phyloP scores from a whole-genome alignment of 2,329 filamentous ascomycete genomes.

The Aspergillus neoniger region DNA sequence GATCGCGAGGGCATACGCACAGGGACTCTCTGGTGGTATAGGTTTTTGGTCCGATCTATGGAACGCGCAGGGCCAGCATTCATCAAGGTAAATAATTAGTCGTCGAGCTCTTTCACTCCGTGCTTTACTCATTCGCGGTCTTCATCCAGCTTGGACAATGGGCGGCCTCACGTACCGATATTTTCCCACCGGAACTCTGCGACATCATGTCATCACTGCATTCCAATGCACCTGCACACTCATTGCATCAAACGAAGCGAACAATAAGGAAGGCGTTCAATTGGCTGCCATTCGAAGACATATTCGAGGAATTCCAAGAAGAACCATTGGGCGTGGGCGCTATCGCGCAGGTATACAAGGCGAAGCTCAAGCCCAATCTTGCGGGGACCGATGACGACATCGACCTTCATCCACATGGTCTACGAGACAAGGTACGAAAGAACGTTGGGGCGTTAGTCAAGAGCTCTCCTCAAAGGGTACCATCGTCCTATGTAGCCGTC shows the following conservation, averaged over 20 bases:
- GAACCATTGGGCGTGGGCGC: constrained; percentile 88
- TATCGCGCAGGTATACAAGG: constrained; percentile 97
- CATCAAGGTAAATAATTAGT: constrained; percentile 71
- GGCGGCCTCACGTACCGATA: constrained; percentile 94
- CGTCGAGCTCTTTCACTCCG: not conserved
- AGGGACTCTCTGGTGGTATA: constrained; percentile 94
- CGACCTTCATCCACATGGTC: constrained; percentile 53
- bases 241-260: constrained; percentile 73
- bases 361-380: constrained; percentile 80
- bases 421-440: constrained; percentile 70
- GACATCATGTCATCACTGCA: constrained; percentile 91
- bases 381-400: constrained; percentile 63
- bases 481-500: constrained; percentile 89
- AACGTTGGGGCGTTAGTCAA: constrained; percentile 87
- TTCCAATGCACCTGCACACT: constrained; percentile 91
- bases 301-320: constrained; percentile 95
- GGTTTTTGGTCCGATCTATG: constrained; percentile 83
- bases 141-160: constrained; percentile 79
- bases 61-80: constrained; percentile 92
- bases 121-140: not conserved
- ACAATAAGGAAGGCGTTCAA: constrained; percentile 82
- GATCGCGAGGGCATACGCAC: constrained; percentile 71
- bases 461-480: constrained; percentile 78
- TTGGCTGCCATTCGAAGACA: constrained; percentile 77
- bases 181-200: constrained; percentile 93